phyloP scores from a whole-genome alignment of 345 rosid species.

The Bruguiera parviflora region DNA sequence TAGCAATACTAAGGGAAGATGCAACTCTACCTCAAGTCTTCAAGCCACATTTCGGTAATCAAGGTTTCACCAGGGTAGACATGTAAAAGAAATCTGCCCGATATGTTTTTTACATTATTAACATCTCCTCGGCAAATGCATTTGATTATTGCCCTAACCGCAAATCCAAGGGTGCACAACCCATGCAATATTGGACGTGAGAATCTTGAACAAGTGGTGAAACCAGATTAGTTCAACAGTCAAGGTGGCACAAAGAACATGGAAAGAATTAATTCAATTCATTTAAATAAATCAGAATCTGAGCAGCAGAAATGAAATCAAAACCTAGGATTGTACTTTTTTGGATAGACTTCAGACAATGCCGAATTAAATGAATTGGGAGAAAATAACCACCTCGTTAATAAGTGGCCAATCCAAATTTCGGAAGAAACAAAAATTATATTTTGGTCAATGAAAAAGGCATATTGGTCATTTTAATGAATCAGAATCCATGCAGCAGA shows the following conservation, averaged over 20 bases:
- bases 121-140: slow-evolving; percentile 71
- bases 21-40: slow-evolving; percentile 55
- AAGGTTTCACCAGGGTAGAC: slow-evolving; percentile 85
- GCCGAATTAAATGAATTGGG: neutral
- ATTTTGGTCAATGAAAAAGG: too few relatives aligned
- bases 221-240: neutral
- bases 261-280: neutral
- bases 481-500: neutral
- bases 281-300: slow-evolving; percentile 2
- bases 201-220: slow-evolving; percentile 41
- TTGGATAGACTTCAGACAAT: neutral
- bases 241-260: neutral
- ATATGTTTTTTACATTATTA: slow-evolving; percentile 50
- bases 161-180: slow-evolving; percentile 77
- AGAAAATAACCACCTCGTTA: neutral
- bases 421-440: too few relatives aligned
- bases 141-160: slow-evolving; percentile 76
- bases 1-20: neutral
- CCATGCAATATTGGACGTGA: slow-evolving; percentile 87
- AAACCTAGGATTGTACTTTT: neutral
- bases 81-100: slow-evolving; percentile 68
- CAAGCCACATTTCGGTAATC: slow-evolving; percentile 81
- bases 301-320: neutral
- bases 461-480: neutral
- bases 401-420: too few relatives aligned